phyloP scores from a whole-genome alignment of 2,329 filamentous ascomycete species.

The Fusarium sp. region DNA sequence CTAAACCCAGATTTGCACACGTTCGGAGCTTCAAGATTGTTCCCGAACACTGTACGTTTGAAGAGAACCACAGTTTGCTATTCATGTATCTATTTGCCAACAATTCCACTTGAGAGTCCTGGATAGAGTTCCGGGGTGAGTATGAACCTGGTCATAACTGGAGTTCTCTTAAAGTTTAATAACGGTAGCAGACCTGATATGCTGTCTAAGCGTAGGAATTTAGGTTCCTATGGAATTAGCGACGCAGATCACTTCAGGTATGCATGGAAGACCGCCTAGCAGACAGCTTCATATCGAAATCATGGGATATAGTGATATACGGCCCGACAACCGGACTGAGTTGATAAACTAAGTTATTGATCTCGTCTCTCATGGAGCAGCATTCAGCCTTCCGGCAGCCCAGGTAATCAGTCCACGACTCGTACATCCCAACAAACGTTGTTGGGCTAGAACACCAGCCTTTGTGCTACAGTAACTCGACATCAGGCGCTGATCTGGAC shows the following conservation, averaged over 20 bases:
- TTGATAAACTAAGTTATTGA: not conserved
- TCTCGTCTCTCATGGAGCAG: not conserved
- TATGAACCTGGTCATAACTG: not conserved
- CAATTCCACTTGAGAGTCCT: not conserved
- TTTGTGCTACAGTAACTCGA: conserved; percentile 6
- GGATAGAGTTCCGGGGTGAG: no score
- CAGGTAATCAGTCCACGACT: not conserved
- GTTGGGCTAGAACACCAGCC: not conserved
- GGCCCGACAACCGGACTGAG: not conserved
- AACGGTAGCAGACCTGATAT: not conserved
- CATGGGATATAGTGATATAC: not conserved
- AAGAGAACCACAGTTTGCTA: no score
- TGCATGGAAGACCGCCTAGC: no score
- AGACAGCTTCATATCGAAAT: not conserved
- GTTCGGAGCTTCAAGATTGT: not conserved
- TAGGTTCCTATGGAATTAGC: not conserved
- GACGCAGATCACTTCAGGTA: not conserved
- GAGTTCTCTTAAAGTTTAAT: not conserved
- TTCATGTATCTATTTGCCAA: not conserved
- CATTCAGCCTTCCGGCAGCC: not conserved
- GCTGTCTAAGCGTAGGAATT: not conserved
- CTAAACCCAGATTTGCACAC: not conserved
- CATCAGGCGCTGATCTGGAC: not conserved
- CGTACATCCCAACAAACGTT: not conserved
- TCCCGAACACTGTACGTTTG: not conserved